Conservation (phyloP, 768 basidiomycete species). For the Leccinum uliginosum region DNA sequence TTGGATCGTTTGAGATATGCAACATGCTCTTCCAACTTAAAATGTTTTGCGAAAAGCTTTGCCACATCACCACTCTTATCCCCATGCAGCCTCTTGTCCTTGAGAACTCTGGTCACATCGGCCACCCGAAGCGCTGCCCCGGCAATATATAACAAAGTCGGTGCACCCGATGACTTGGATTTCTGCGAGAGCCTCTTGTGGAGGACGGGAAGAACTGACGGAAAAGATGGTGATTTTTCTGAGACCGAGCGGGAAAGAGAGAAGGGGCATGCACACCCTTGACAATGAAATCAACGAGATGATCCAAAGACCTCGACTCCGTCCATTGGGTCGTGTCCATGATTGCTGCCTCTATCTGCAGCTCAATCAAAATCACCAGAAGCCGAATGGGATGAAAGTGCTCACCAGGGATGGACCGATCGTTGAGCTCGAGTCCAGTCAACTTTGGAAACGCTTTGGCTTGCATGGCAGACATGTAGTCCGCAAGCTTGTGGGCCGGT, state of each 20-base stretch:
- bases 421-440: slow-evolving; percentile 75
- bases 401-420: slow-evolving; percentile 75
- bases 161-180: slow-evolving; percentile 77
- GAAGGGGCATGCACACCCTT: slow-evolving; percentile 47
- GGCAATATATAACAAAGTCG: slow-evolving; percentile 80
- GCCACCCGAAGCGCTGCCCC: slow-evolving; percentile 91
- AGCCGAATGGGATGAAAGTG: slow-evolving; percentile 2
- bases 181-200: slow-evolving; percentile 68
- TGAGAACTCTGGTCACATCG: slow-evolving; percentile 75
- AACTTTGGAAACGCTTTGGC: slow-evolving; percentile 63
- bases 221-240: background rate
- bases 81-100: slow-evolving; percentile 62
- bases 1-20: slow-evolving; percentile 81
- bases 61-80: slow-evolving; percentile 89
- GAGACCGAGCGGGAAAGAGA: background rate
- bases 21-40: slow-evolving; percentile 86
- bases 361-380: slow-evolving; percentile 43
- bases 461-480: slow-evolving; percentile 64
- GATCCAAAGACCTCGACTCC: slow-evolving; percentile 65
- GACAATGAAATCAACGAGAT: slow-evolving; percentile 70
- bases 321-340: slow-evolving; percentile 74
- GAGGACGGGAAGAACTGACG: slow-evolving; percentile 60
- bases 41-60: slow-evolving; percentile 93
- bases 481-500: slow-evolving; percentile 51
- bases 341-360: slow-evolving; percentile 64